These are phyloP conservation scores for Erigeron canadensis DNA, from an alignment of 129 eudicot species.

Conservation along the genomic window DNA sequence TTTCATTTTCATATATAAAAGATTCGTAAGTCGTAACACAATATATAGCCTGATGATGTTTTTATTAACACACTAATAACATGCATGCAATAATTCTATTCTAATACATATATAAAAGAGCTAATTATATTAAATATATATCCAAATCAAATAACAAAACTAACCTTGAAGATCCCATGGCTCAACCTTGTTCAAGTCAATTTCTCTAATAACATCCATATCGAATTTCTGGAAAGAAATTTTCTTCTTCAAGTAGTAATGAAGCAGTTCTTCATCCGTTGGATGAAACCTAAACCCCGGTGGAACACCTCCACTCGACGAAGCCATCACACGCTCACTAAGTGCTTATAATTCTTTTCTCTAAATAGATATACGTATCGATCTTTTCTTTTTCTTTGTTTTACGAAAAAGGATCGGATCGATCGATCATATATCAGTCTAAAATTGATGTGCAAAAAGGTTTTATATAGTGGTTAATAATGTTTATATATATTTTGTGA, in stretches of 20 bases:
- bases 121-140: background rate
- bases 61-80: no score
- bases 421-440: constrained; percentile 8
- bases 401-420: no score
- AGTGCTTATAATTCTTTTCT: background rate
- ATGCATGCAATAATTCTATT: no score
- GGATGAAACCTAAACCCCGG: constrained; percentile 98
- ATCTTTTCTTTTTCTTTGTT: background rate
- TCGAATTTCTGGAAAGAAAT: constrained; percentile 79
- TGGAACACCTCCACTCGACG: constrained; percentile 86
- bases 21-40: no score
- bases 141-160: constrained; percentile 26
- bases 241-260: constrained; percentile 92
- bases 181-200: constrained; percentile 88
- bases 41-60: no score
- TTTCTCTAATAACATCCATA: constrained; percentile 88
- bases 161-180: constrained; percentile 95
- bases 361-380: background rate
- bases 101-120: no score
- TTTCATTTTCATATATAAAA: no score
- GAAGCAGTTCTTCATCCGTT: constrained; percentile 90
- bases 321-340: constrained; percentile 32
- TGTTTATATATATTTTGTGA: background rate
- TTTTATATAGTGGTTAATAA: background rate
- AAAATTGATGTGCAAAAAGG: constrained; percentile 22